Evolutionary conservation across 2,329 filamentous ascomycete species (phyloP).

Genomic region (Aspergillus ochraceus): DNA sequence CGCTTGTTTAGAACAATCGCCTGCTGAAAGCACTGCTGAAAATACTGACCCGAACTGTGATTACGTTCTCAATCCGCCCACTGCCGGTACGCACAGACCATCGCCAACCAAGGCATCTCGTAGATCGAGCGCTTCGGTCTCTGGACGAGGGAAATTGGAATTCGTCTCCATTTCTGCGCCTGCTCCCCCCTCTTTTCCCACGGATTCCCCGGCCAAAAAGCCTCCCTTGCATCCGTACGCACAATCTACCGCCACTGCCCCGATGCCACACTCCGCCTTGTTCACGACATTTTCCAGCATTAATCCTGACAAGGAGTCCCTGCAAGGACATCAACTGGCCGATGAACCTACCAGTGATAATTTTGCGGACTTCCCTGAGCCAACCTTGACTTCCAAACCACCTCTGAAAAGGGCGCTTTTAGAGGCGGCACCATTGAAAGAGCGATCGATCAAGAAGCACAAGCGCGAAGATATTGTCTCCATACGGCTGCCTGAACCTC

Average conservation of each 20-base stretch:
- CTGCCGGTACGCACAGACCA: constrained; percentile 49
- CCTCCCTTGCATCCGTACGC: constrained; percentile 34
- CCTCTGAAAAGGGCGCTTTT: constrained; percentile 62
- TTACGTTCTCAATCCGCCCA: constrained; percentile 65
- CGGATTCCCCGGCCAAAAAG: constrained; percentile 51
- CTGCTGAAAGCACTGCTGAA: constrained; percentile 41
- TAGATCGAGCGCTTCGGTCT: constrained; percentile 54
- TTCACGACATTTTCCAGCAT: constrained; percentile 54
- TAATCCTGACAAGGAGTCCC: constrained; percentile 37
- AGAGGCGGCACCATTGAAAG: constrained; percentile 72
- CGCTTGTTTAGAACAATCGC: constrained; percentile 53
- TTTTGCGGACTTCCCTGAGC: constrained; percentile 50
- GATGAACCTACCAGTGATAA: constrained; percentile 43
- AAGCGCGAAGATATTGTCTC: constrained; percentile 57
- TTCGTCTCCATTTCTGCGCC: constrained; percentile 61
- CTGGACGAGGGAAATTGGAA: constrained; percentile 61
- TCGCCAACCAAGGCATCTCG: constrained; percentile 69
- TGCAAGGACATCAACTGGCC: constrained; percentile 50
- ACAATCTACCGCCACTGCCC: constrained; percentile 12
- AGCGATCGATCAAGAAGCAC: constrained; percentile 68
- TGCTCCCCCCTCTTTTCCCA: constrained; percentile 43
- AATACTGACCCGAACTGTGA: constrained; percentile 55
- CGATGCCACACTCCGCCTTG: constrained; percentile 44
- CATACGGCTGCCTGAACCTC: constrained; percentile 64
- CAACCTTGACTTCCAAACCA: constrained; percentile 45